Evolutionary conservation across 2,329 filamentous ascomycete species (phyloP).

Genomic region (Scedosporium dehoogii): DNA sequence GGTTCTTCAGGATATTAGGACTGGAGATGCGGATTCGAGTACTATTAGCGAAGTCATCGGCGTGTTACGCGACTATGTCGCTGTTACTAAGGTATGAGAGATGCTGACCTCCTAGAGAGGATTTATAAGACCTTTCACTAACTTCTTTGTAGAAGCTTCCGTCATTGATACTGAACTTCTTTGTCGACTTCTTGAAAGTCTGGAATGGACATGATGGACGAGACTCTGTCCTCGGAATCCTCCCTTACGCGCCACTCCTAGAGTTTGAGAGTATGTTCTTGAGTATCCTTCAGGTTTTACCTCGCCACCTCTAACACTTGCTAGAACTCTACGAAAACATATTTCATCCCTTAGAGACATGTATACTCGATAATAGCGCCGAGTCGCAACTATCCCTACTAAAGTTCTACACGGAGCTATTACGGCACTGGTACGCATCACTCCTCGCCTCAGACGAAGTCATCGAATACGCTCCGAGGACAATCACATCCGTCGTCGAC

Average conservation of each 20-base stretch:
- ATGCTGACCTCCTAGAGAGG: not conserved
- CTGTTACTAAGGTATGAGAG: conserved; percentile 40
- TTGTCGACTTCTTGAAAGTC: conserved; percentile 39
- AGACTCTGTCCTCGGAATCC: conserved; percentile 44
- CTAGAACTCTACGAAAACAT: conserved; percentile 40
- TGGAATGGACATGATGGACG: conserved; percentile 54
- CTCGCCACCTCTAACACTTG: not conserved
- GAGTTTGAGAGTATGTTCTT: conserved; percentile 41
- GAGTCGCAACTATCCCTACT: conserved; percentile 51
- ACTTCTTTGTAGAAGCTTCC: conserved; percentile 29
- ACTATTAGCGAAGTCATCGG: conserved; percentile 44
- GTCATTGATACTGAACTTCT: conserved; percentile 37
- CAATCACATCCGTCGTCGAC: conserved; percentile 31
- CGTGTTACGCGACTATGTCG: conserved; percentile 44
- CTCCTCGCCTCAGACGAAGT: conserved; percentile 30
- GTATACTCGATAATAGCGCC: conserved; percentile 36
- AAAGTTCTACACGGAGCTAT: conserved; percentile 55
- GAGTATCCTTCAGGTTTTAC: conserved; percentile 8
- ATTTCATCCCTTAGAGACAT: conserved; percentile 41
- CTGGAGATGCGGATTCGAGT: conserved; percentile 38
- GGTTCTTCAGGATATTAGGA: conserved; percentile 43
- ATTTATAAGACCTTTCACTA: not conserved
- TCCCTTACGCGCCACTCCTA: conserved; percentile 44
- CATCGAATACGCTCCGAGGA: conserved; percentile 23
- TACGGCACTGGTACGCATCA: conserved; percentile 47